These are phyloP conservation scores for Aspergillus tanneri DNA, from an alignment of 2,329 filamentous ascomycete species.

Conservation along the genomic window DNA sequence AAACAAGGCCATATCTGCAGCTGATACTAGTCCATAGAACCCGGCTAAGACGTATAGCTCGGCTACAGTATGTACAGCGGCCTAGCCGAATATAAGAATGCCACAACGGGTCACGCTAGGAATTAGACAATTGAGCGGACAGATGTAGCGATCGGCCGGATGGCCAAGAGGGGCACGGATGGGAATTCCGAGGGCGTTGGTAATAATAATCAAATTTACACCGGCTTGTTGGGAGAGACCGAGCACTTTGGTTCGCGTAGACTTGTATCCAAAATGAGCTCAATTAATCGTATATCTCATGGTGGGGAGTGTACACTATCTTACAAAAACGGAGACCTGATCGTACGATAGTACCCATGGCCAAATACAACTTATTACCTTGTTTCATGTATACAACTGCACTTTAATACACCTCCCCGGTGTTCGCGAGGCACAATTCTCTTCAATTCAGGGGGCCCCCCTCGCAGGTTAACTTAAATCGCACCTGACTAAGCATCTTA, in stretches of 20 bases:
- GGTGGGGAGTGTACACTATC: not conserved
- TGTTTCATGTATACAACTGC: too few species aligned
- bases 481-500: too few species aligned
- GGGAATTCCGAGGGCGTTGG: conserved; percentile 58
- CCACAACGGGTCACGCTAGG: conserved; percentile 49
- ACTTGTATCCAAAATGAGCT: conserved; percentile 25
- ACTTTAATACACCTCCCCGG: too few species aligned
- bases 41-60: conserved; percentile 47
- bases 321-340: too few species aligned
- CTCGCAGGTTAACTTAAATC: too few species aligned
- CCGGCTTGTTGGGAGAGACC: conserved; percentile 38
- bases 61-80: conserved; percentile 44
- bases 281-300: not conserved
- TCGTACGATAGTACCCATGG: too few species aligned
- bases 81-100: conserved; percentile 57
- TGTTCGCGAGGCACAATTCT: too few species aligned
- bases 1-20: conserved; percentile 49
- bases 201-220: conserved; percentile 51
- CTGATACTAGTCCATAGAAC: conserved; percentile 47
- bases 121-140: conserved; percentile 57
- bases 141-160: conserved; percentile 54
- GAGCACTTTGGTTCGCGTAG: conserved; percentile 46
- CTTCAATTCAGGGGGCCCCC: too few species aligned
- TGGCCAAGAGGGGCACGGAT: conserved; percentile 54
- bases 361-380: too few species aligned